Evolutionary conservation across 2,329 filamentous ascomycete species (phyloP).

Genomic region (Colletotrichum aenigma): DNA sequence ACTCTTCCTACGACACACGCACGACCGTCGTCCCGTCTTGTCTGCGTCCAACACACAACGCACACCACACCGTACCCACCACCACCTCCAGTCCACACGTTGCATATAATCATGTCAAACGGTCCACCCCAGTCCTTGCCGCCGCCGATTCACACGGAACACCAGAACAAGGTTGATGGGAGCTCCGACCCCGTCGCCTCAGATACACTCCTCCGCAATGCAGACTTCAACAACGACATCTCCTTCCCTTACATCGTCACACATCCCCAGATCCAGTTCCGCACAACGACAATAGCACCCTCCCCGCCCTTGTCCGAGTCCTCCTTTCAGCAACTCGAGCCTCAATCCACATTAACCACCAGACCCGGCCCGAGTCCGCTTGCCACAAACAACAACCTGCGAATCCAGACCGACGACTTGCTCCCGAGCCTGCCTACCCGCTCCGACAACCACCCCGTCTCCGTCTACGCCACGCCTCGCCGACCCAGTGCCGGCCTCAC

Average conservation of each 20-base stretch:
- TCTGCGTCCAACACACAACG: background rate
- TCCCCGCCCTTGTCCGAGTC: constrained; percentile 33
- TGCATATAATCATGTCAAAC: constrained; percentile 22
- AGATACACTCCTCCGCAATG: constrained; percentile 18
- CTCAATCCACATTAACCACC: background rate
- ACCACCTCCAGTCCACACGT: background rate
- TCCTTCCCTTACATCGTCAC: constrained; percentile 20
- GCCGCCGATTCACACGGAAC: background rate
- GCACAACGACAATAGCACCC: constrained; percentile 42
- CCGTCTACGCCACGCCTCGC: constrained; percentile 32
- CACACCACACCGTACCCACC: constrained; percentile 5
- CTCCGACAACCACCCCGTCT: constrained; percentile 33
- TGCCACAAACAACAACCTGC: constrained; percentile 27
- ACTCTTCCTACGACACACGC: constrained; percentile 15
- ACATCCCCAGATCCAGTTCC: constrained; percentile 34
- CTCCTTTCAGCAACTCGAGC: constrained; percentile 18
- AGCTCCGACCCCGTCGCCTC: constrained; percentile 15
- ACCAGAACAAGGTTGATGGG: constrained; percentile 16
- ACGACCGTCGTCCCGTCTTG: constrained; percentile 10
- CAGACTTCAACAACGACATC: constrained; percentile 16
- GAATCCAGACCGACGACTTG: constrained; percentile 40
- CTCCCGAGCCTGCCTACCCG: constrained; percentile 26
- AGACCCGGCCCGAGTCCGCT: constrained; percentile 11
- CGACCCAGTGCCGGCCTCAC: constrained; percentile 29
- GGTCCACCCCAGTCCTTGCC: constrained; percentile 19